phyloP scores from a whole-genome alignment of 371 early-diverging fungal species.

The Mucor ambiguus region DNA sequence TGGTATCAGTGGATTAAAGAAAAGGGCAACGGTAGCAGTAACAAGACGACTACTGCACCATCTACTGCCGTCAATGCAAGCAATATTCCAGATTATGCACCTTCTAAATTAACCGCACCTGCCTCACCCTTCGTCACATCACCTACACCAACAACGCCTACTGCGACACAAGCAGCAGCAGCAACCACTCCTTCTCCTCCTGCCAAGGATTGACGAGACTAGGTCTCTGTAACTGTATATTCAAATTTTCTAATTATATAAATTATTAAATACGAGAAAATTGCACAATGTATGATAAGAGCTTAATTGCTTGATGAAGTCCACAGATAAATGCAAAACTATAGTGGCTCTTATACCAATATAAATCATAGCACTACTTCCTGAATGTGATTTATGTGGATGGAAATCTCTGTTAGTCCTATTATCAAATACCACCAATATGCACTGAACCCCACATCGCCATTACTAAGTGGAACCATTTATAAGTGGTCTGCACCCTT shows the following conservation, averaged over 20 bases:
- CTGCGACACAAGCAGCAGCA: neutral
- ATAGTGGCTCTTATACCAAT: no score
- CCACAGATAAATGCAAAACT: no score
- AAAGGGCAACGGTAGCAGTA: neutral
- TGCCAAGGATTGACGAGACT: neutral
- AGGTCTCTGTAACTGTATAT: neutral
- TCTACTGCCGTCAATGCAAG: neutral
- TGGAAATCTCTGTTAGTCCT: no score
- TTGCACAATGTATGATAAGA: no score
- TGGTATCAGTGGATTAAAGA: conserved; percentile 61
- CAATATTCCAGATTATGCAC: neutral
- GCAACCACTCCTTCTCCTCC: neutral
- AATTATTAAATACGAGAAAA: no score
- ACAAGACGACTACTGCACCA: neutral
- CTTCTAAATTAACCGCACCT: neutral
- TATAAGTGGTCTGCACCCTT: no score
- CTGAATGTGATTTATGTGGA: no score
- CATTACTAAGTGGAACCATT: no score
- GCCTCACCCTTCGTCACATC: neutral
- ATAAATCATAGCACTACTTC: no score
- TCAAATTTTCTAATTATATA: neutral
- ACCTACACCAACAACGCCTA: neutral
- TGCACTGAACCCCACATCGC: no score
- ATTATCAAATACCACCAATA: no score
- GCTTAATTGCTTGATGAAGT: no score